Evolutionary conservation across 2,329 filamentous ascomycete species (phyloP).

Genomic region (Aplosporella prunicola): DNA sequence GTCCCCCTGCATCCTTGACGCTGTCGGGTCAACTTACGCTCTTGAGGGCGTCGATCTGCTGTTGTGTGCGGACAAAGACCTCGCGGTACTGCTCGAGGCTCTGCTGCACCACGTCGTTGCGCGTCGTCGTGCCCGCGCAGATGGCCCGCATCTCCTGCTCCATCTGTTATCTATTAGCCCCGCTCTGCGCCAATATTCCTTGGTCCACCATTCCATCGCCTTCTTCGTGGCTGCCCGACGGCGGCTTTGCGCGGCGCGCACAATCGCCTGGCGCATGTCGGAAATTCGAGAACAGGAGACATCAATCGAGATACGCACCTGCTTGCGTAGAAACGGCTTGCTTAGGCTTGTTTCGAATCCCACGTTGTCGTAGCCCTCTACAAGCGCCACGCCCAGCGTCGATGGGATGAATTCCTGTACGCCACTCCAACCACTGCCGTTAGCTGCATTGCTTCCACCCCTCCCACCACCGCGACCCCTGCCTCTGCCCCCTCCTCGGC

Average conservation of each 20-base stretch:
- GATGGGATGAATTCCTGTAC: conserved; percentile 89
- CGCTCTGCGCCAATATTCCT: conserved; percentile 7
- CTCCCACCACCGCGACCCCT: conserved; percentile 11
- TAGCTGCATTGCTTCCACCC: conserved; percentile 16
- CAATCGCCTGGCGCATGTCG: no score
- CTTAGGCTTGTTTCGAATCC: conserved; percentile 85
- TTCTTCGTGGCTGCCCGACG: background rate
- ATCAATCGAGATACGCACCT: conserved; percentile 36
- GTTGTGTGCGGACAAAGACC: conserved; percentile 73
- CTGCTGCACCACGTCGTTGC: conserved; percentile 65
- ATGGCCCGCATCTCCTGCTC: conserved; percentile 95
- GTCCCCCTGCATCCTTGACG: conserved; percentile 1
- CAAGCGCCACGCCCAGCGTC: conserved; percentile 78
- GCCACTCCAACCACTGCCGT: conserved; percentile 30
- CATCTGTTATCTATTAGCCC: conserved; percentile 48
- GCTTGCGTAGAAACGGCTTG: conserved; percentile 92
- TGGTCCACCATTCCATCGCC: background rate
- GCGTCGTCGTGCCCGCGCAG: conserved; percentile 74
- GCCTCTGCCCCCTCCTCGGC: conserved; percentile 31
- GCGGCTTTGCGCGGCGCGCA: no score
- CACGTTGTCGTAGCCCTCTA: conserved; percentile 91
- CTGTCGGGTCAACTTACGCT: conserved; percentile 28
- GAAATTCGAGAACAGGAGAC: conserved; percentile 5
- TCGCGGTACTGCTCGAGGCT: conserved; percentile 79
- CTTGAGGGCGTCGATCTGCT: conserved; percentile 58